Conservation (phyloP, 345 rosid genomes). For the Leavenworthia alabamica region DNA sequence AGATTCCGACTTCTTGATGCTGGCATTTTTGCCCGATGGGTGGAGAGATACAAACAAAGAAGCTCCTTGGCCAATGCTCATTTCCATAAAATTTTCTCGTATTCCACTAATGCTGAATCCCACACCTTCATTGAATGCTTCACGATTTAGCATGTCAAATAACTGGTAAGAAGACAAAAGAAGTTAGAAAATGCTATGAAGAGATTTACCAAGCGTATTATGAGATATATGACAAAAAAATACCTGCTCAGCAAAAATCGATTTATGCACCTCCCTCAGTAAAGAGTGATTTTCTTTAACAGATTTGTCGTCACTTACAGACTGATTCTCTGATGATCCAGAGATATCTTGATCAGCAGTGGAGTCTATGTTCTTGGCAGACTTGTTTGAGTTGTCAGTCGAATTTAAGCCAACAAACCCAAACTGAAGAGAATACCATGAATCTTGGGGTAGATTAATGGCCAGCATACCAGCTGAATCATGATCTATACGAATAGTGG, state of each 20-base stretch:
- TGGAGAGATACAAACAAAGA: slow-evolving; percentile 64
- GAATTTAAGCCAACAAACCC: slow-evolving; percentile 58
- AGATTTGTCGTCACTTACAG: slow-evolving; percentile 47
- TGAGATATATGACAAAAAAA: background rate
- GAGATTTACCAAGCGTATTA: background rate
- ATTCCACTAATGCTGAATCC: slow-evolving; percentile 80
- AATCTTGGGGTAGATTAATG: slow-evolving; percentile 66
- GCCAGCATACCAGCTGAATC: slow-evolving; percentile 92
- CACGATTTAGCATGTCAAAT: slow-evolving; percentile 74
- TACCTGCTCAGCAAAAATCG: slow-evolving; percentile 90
- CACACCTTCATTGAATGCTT: slow-evolving; percentile 62
- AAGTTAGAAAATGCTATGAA: slow-evolving; percentile 15
- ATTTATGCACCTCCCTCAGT: slow-evolving; percentile 66
- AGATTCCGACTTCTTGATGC: slow-evolving; percentile 35
- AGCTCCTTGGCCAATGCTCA: slow-evolving; percentile 66
- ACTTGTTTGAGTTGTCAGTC: slow-evolving; percentile 23
- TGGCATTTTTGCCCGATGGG: slow-evolving; percentile 40
- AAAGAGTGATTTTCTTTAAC: slow-evolving; percentile 58
- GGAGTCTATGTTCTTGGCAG: slow-evolving; percentile 29
- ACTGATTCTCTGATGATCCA: slow-evolving; percentile 39
- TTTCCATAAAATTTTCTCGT: slow-evolving; percentile 68
- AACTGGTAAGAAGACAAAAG: slow-evolving; percentile 45
- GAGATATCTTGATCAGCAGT: slow-evolving; percentile 16
- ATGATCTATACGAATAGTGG: slow-evolving; percentile 69
- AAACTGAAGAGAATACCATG: slow-evolving; percentile 65